Evolutionary conservation across 2,329 filamentous ascomycete genomes (phyloP).

Genomic region (Penicillium hordei): DNA sequence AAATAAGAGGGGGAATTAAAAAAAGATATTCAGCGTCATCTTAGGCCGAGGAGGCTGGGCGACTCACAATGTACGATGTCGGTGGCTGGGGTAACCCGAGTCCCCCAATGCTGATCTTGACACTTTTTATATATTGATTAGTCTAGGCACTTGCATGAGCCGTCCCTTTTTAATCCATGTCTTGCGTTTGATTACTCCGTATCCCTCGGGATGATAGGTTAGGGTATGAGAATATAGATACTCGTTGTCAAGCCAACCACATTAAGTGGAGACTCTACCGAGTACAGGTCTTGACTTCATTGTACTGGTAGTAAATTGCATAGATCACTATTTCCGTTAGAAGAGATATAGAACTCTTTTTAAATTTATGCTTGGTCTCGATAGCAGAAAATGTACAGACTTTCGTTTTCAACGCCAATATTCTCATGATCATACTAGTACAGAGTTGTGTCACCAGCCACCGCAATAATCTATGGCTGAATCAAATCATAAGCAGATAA

Average conservation of each 20-base stretch:
- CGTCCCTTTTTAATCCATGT: constrained; percentile 18
- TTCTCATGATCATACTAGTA: constrained; percentile 8
- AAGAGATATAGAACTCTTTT: background rate
- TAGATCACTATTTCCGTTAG: background rate
- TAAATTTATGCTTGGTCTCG: background rate
- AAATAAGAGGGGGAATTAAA: constrained; percentile 9
- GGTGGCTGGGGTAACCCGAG: constrained; percentile 34
- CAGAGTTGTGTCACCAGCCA: constrained; percentile 5
- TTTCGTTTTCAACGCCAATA: background rate
- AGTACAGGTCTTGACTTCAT: background rate
- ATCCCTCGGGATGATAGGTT: background rate
- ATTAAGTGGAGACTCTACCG: background rate
- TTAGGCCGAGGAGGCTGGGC: constrained; percentile 34
- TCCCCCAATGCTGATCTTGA: background rate
- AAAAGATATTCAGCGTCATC: constrained; percentile 16
- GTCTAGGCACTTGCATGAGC: constrained; percentile 8
- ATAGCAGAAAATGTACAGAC: background rate
- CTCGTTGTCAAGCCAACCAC: constrained; percentile 7
- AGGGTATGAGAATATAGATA: background rate
- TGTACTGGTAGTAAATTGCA: background rate
- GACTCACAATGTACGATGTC: constrained; percentile 23
- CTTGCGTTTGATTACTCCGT: constrained; percentile 19
- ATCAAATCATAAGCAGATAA: background rate
- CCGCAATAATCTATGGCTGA: background rate
- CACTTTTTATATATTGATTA: constrained; percentile 1